Evolutionary conservation across 257 asterid genomes (phyloP), one percentile per base, ranked within the genome.

Genomic region (Rubia yunnanensis): DNA sequence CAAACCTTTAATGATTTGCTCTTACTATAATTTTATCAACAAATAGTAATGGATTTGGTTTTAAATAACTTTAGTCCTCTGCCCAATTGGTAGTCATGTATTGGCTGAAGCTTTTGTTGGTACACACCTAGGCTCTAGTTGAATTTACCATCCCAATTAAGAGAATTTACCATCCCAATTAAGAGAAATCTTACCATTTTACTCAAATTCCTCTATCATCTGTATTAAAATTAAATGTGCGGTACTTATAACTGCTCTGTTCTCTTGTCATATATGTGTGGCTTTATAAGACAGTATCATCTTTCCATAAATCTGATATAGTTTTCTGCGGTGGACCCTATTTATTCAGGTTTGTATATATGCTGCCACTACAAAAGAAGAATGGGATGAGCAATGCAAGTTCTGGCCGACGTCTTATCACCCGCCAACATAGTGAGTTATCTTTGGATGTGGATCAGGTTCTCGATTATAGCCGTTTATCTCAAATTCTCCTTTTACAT

Each of bases 341-440:
- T 49, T 70, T 70, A 36, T 78, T 71, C 76, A 89, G 95, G 95
- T 87, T 13, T 86, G 91, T 81, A 83, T 80, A 73, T 79, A 87
- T 83, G 97, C 96, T 53, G 96, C 97, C 46, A 72, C 71, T 32
- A 84, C 95, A 48, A 90, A 90, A 81, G 96, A 88, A 85, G 99
- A 88, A 78, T 90, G 99, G 99, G 88, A 81, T 68, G 99, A 85
- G 70, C 99, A 92, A 70, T 87, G 96, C 89, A 87, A 89, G 79
- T 64, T 87, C 63, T 92, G 97, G 99, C 97, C 99, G 60, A 89
- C 99, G 31, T 92, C 99, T 60, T 92, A 83, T 31, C 99, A 89
- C 71, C 99, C 95, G 27, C 96, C 95, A n/a, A 85, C 95, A 68
- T 86, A 82, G 95, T 87, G 49, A 78, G 95, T 77, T 71, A 28